A percentile compares a stretch with the other conserved stretches of the same genome.
Evolutionary conservation across 345 rosid species (phyloP).

Genomic region (Balakata baccata): DNA sequence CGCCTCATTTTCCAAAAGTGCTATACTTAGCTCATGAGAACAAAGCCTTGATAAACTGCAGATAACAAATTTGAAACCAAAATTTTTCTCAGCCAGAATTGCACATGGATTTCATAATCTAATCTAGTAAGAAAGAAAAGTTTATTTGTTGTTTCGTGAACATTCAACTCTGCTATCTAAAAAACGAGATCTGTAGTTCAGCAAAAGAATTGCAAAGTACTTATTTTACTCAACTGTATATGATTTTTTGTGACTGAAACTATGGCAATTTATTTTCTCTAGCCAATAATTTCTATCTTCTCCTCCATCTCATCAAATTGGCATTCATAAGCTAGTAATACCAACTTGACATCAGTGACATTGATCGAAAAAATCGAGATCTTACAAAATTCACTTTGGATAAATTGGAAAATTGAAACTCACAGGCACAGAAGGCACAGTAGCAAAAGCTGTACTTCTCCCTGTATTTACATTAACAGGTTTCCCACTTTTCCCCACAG

Average conservation of each 20-base stretch:
- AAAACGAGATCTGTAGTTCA: not conserved
- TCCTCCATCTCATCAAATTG: not conserved
- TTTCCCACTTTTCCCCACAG: constrained; percentile 46
- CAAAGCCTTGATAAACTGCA: not conserved
- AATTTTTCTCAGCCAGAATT: not conserved
- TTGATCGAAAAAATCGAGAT: not conserved
- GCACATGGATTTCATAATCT: not conserved
- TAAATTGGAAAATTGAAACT: constrained; percentile 20
- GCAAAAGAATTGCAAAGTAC: not conserved
- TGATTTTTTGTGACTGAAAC: not conserved
- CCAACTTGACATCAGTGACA: not conserved
- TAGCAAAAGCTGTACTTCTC: constrained; percentile 35
- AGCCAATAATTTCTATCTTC: not conserved
- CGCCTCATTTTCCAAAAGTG: not conserved
- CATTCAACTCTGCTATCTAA: not conserved
- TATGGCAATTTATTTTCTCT: not conserved
- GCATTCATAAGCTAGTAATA: not conserved
- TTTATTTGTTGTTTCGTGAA: not conserved
- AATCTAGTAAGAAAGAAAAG: not conserved
- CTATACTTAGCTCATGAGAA: not conserved
- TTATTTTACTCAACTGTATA: not conserved
- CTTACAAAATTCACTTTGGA: not conserved
- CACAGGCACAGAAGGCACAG: constrained; percentile 55
- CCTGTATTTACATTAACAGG: constrained; percentile 31
- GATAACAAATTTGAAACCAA: not conserved